A percentile compares a stretch with the other conserved stretches of the same genome.
These are phyloP conservation scores for Emergomyces orientalis DNA, from an alignment of 2,329 filamentous ascomycete species.

Conservation along the genomic window DNA sequence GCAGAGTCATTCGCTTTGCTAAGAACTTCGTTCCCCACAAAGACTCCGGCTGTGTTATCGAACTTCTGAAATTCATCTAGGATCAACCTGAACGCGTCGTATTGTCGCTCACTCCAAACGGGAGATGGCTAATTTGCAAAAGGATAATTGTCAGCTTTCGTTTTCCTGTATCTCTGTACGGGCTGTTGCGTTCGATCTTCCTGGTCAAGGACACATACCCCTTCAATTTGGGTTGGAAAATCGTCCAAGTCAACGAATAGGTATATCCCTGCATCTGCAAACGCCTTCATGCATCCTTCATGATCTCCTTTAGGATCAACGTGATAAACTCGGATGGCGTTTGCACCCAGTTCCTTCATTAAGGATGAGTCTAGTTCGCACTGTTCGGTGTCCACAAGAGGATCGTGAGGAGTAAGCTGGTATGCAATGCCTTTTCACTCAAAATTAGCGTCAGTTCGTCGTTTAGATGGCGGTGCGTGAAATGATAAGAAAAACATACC, in stretches of 20 bases:
- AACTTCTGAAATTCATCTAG: conserved; percentile 70
- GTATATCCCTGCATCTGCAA: conserved; percentile 74
- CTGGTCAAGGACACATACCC: conserved; percentile 23
- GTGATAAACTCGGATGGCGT: conserved; percentile 81
- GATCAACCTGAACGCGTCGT: conserved; percentile 57
- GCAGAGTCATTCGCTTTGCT: conserved; percentile 41
- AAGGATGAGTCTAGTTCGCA: conserved; percentile 64
- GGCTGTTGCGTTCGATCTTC: neutral
- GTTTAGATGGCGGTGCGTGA: neutral
- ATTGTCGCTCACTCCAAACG: conserved; percentile 65
- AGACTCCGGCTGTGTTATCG: conserved; percentile 73
- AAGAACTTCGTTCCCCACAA: conserved; percentile 80
- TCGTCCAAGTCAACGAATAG: conserved; percentile 67
- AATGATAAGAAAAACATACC: conserved; percentile 42
- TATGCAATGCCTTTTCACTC: conserved; percentile 56
- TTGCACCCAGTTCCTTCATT: conserved; percentile 73
- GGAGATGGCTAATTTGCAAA: conserved; percentile 42
- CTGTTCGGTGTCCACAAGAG: conserved; percentile 64
- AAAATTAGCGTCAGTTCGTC: neutral
- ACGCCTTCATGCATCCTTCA: conserved; percentile 68
- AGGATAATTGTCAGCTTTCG: neutral
- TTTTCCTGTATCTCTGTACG: neutral
- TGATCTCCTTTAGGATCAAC: conserved; percentile 66
- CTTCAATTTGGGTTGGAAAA: conserved; percentile 37
- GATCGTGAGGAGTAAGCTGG: conserved; percentile 58